Evolutionary conservation across 2,329 filamentous ascomycete genomes (phyloP).

Genomic region (Oidium heveae): DNA sequence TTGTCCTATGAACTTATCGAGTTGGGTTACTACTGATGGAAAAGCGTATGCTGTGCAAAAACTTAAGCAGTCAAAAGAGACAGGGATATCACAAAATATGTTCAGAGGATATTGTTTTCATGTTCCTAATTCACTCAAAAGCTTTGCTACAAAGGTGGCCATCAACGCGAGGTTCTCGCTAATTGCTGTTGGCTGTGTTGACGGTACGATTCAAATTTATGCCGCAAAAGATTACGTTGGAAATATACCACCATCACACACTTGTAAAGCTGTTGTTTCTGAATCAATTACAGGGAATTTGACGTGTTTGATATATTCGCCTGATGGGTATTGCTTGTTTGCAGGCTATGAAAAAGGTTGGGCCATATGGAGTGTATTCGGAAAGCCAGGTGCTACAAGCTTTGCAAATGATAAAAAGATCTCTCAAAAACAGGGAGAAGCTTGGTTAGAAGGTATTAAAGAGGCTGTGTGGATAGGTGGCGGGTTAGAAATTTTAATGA

Average conservation of each 20-base stretch:
- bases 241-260: conserved; percentile 72
- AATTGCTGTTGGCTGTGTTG: conserved; percentile 60
- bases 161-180: conserved; percentile 92
- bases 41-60: conserved; percentile 79
- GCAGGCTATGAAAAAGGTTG: conserved; percentile 80
- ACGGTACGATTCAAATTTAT: conserved; percentile 70
- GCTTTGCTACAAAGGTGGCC: conserved; percentile 45
- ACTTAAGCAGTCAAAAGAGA: conserved; percentile 19
- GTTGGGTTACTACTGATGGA: conserved; percentile 78
- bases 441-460: conserved; percentile 58
- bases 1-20: conserved; percentile 81
- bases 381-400: conserved; percentile 65
- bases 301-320: conserved; percentile 61
- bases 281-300: conserved; percentile 40
- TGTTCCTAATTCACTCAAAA: conserved; percentile 30
- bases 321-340: conserved; percentile 89
- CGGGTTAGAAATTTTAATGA: conserved; percentile 62
- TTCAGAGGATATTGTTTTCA: conserved; percentile 91
- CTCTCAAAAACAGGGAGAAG: conserved; percentile 43
- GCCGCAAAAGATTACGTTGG: conserved; percentile 80
- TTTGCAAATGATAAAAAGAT: conserved; percentile 45
- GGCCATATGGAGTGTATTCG: conserved; percentile 94
- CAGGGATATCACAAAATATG: conserved; percentile 27
- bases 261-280: conserved; percentile 44
- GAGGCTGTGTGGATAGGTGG: conserved; percentile 71